These are phyloP conservation scores for Terfezia boudieri DNA, from an alignment of 495 filamentous ascomycete species.

Conservation along the genomic window DNA sequence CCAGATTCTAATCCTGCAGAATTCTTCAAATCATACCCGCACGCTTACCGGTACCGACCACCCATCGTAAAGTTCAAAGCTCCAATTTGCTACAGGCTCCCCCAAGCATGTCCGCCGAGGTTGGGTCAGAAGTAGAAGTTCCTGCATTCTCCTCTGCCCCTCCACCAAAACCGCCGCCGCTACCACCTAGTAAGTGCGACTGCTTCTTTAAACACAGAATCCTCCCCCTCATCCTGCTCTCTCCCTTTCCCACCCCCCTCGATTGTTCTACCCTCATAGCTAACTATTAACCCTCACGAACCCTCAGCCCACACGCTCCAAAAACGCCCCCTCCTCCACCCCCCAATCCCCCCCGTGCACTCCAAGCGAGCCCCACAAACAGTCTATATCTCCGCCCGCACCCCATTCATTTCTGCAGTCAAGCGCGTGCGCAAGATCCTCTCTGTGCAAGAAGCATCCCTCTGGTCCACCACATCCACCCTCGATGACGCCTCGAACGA, in stretches of 20 bases:
- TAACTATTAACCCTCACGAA: too few relatives aligned
- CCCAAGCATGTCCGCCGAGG: not conserved
- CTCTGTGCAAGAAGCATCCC: conserved; percentile 15
- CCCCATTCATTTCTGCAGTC: conserved; percentile 62
- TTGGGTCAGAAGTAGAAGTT: not conserved
- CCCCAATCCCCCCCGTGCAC: conserved; percentile 36
- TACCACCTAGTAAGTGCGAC: conserved; percentile 5
- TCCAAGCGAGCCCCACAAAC: conserved; percentile 31
- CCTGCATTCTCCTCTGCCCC: not conserved
- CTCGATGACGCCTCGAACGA: not conserved
- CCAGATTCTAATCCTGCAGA: too few relatives aligned
- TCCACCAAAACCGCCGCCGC: not conserved
- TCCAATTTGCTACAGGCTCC: not conserved
- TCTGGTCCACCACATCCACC: not conserved
- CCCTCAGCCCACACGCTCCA: conserved; percentile 20
- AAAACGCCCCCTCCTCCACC: conserved; percentile 53
- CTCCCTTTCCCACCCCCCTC: conserved; percentile 5
- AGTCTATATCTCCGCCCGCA: conserved; percentile 54
- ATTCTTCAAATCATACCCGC: too few relatives aligned
- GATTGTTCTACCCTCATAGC: too few relatives aligned
- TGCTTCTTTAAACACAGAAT: conserved; percentile 37
- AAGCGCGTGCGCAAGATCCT: conserved; percentile 61
- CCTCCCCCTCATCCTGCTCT: conserved; percentile 44
- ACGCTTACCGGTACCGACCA: too few relatives aligned
- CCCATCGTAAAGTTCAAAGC: too few relatives aligned